Percentiles rank a stretch among this genome's conserved stretches.
phyloP scores from a whole-genome alignment of 768 basidiomycete genomes.

The Candolleomyces aberdarensis region DNA sequence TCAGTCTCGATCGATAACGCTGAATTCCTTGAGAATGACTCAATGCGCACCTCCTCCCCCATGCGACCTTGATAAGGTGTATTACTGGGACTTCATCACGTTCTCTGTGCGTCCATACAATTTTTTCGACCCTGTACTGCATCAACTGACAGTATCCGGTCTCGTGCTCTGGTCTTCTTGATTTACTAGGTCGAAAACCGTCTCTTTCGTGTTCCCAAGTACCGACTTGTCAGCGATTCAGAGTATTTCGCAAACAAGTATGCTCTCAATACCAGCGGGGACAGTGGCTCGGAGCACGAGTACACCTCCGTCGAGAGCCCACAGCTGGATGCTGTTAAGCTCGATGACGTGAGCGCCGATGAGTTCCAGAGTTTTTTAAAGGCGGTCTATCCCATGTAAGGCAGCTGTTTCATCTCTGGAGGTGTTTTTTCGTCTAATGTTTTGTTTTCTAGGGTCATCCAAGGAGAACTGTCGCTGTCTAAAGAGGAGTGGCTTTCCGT shows the following conservation, averaged over 20 bases:
- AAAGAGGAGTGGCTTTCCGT: constrained; percentile 34
- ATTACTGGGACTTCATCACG: neutral
- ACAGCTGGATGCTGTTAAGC: neutral
- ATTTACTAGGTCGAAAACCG: neutral
- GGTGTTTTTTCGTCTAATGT: neutral
- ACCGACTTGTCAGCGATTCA: neutral
- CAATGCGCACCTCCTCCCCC: neutral
- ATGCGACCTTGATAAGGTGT: neutral
- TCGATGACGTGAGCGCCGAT: neutral
- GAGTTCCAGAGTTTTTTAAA: constrained; percentile 3
- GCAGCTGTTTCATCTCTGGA: neutral
- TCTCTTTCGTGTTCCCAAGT: constrained; percentile 2
- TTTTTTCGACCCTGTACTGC: neutral
- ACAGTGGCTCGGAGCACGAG: neutral
- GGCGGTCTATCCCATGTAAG: constrained; percentile 1
- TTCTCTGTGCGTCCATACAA: neutral
- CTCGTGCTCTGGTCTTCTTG: neutral
- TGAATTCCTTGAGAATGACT: neutral
- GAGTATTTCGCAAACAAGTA: neutral
- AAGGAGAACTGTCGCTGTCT: constrained; percentile 2
- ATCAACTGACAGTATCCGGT: too few species aligned
- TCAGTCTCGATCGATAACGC: neutral
- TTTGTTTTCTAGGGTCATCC: neutral
- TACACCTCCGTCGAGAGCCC: neutral
- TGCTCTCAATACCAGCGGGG: neutral